Evolutionary conservation across 1,284 basidiomycete genomes (phyloP), one percentile per base, ranked within the genome.

Genomic region (Rhodotorula glutinis): DNA sequence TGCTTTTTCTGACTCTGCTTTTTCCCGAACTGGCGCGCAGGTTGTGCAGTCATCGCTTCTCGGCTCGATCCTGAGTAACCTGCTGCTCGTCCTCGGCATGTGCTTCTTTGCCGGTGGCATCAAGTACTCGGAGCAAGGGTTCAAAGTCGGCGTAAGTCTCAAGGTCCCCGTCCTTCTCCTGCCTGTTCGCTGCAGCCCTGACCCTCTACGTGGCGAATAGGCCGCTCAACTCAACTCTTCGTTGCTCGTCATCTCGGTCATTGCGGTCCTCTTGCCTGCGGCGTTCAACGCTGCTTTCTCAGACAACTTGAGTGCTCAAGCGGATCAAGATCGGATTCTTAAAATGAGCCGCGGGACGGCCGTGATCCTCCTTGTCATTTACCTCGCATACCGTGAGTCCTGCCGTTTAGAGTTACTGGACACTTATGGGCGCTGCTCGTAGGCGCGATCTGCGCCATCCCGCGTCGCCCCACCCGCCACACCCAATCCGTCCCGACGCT

Each of bases 261-360:
- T 82, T 62, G 81, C 75, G 11, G 70, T 78, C n/a, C 60, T 78
- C 21, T 72, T 82, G 62, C 81, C 81, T 7, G 80, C 80, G 3
- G 81, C 80, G 0, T 82, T 81, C 77, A 80, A 82, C 67, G 80
- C 81, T 41, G 77, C 79, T 7, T 79, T 82, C 72, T 73, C 74
- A 11, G 72, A 75, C n/a, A 72, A 74, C 27, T 77, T 29, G 76
- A 76, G 1, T 19, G 70, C 13, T 78, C 80, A 69, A 5, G 80
- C 84, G 66, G 77, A 80, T 64, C 75, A 75, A 1, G 62, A 63
- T 0, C 79, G 87, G 60, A 86, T 94, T 56, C 80, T 94, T 46
- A 73, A 78, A 46, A 85, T 92, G 79, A 89, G 87, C 74, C 89
- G 87, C 71, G 92, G 89, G 21, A 90, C 91, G 23, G 85, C 91